These are phyloP conservation scores for Hypoxylon fragiforme DNA, from an alignment of 495 filamentous ascomycete species.

Conservation along the genomic window DNA sequence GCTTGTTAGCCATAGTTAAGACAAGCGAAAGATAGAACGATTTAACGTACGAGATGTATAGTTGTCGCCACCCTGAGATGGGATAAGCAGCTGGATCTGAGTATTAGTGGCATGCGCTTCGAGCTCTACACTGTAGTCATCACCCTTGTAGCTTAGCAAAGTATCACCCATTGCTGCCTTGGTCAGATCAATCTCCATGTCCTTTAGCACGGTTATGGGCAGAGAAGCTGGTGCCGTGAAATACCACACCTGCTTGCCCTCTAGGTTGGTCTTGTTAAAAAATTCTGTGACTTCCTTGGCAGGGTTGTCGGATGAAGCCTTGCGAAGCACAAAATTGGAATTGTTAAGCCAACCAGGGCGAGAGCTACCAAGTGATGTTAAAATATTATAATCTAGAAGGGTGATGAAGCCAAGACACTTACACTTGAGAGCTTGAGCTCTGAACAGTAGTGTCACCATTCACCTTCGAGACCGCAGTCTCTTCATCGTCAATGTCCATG, in stretches of 20 bases:
- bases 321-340: slow-evolving; percentile 42
- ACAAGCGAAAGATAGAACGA: neutral
- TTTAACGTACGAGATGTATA: slow-evolving; percentile 44
- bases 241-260: slow-evolving; percentile 57
- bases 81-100: slow-evolving; percentile 50
- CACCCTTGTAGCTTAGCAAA: slow-evolving; percentile 46
- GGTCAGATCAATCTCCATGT: slow-evolving; percentile 48
- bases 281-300: slow-evolving; percentile 39
- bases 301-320: slow-evolving; percentile 38
- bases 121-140: slow-evolving; percentile 43
- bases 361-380: slow-evolving; percentile 22
- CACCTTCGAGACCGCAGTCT: slow-evolving; percentile 33
- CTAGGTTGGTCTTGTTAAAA: slow-evolving; percentile 47
- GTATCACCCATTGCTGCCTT: slow-evolving; percentile 41
- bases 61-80: slow-evolving; percentile 43
- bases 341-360: slow-evolving; percentile 29
- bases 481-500: slow-evolving; percentile 34
- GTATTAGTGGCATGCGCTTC: slow-evolving; percentile 42
- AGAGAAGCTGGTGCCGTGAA: slow-evolving; percentile 53
- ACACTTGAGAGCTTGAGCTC: slow-evolving; percentile 21
- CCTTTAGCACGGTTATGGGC: slow-evolving; percentile 52
- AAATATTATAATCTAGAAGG: neutral
- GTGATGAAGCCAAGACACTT: neutral
- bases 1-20: slow-evolving; percentile 19
- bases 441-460: slow-evolving; percentile 23